Base-by-base conservation (phyloP, 1,284 basidiomycete genomes). In the Neotropicomus parvogracilis region DNA sequence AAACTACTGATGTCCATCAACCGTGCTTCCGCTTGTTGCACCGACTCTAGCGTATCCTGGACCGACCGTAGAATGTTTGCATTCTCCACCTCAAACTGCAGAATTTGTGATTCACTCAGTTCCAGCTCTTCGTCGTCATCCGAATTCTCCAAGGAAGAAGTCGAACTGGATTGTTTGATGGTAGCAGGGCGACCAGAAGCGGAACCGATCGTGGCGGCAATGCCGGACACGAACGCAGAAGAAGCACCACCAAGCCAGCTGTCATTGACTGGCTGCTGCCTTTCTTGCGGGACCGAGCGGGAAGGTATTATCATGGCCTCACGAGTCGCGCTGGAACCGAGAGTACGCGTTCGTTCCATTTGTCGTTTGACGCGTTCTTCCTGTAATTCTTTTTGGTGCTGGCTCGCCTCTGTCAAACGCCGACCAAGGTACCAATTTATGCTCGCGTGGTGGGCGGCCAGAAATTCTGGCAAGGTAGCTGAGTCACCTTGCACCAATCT, bases 21-120 rank as follows among this genome's bases (percentile, higher is more conserved):
- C 36, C 89, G 82, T 39, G 87, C 81, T 65, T 95, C 93, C 17
- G 93, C 93, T 64, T 88, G 85, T 64, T 93, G 88, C 42, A 95
- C 87, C 6, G 89, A 84, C 56, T 85, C 86, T 20, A 95, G 73
- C 13, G 88, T 89, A 57, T 90, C 82, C 64, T 94, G 88, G 24
- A 91, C 86, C 37, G 79, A 79, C 56, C 84, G 83, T 46, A 95
- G 70, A 46, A 95, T 85, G 53, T 81, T 82, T 27, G 90, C 88
- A 56, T 95, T 93, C 67, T 95, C 92, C 17, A 80, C 75, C 68
- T 95, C 93, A 59, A 95, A 95, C 66, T 91, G 88, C 59, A 90
- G 81, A 46, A 95, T 91, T 65, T 95, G 92, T 11, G 87, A 89
- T 37, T 81, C 75, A 0, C 86, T 81, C 11, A 94, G 72, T 60